Percentiles rank a stretch among this genome's conserved stretches.
These are phyloP conservation scores for Penicillium olsonii DNA, from an alignment of 2,329 filamentous ascomycete genomes.

Conservation along the genomic window DNA sequence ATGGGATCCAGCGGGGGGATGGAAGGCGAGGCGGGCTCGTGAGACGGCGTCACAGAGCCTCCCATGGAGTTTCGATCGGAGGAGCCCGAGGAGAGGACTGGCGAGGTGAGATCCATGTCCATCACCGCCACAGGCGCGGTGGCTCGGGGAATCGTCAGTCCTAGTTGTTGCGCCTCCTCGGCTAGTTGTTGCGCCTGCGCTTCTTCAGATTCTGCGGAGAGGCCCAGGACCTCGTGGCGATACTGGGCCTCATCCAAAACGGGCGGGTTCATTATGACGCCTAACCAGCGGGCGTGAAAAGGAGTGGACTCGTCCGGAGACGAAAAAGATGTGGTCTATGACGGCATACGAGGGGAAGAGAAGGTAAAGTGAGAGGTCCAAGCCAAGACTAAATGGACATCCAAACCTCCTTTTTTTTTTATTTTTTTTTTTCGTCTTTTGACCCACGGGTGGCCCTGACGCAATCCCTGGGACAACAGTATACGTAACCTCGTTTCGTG, in stretches of 20 bases:
- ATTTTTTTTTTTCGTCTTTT: slow-evolving; percentile 4
- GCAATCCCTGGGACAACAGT: slow-evolving; percentile 10
- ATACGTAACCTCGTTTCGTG: too few species aligned
- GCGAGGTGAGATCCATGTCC: slow-evolving; percentile 38
- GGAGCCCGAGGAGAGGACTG: slow-evolving; percentile 34
- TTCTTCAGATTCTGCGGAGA: slow-evolving; percentile 40
- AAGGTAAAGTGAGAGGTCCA: slow-evolving; percentile 7
- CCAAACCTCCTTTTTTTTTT: neutral
- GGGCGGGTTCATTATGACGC: slow-evolving; percentile 27
- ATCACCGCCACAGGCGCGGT: slow-evolving; percentile 38
- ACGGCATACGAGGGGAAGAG: slow-evolving; percentile 32
- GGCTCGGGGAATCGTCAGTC: slow-evolving; percentile 35
- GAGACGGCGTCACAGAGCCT: slow-evolving; percentile 26
- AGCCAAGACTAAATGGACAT: slow-evolving; percentile 1
- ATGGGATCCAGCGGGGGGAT: slow-evolving; percentile 31
- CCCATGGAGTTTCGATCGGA: slow-evolving; percentile 34
- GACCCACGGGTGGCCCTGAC: slow-evolving; percentile 10
- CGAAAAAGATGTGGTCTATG: slow-evolving; percentile 29
- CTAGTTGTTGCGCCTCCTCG: slow-evolving; percentile 41
- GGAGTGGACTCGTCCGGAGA: slow-evolving; percentile 36
- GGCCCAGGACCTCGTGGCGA: slow-evolving; percentile 37
- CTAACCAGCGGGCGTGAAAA: slow-evolving; percentile 24
- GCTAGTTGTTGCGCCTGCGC: slow-evolving; percentile 40
- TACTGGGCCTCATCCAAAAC: slow-evolving; percentile 41
- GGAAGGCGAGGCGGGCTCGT: slow-evolving; percentile 17